A percentile compares a stretch with the other conserved stretches of the same genome.
phyloP scores from a whole-genome alignment of 2,329 filamentous ascomycete species.

The Ophiostoma himal-ulmi region DNA sequence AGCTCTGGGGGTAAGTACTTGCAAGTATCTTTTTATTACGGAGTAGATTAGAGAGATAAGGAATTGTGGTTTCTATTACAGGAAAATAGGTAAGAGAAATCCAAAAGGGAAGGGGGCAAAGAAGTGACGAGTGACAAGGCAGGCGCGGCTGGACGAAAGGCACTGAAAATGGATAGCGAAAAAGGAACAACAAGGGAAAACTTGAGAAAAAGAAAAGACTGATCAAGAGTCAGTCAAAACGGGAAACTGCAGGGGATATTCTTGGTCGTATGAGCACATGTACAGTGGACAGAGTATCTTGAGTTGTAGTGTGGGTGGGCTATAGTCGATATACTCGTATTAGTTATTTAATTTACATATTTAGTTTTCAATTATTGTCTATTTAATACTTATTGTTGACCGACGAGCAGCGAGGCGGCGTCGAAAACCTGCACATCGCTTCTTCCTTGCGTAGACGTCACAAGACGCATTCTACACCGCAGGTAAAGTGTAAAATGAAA shows the following conservation, averaged over 20 bases:
- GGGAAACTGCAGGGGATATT: slow-evolving; percentile 17
- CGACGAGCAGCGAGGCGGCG: background rate
- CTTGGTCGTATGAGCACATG: slow-evolving; percentile 5
- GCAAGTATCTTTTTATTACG: background rate
- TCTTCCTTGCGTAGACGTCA: background rate
- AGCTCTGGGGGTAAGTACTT: slow-evolving; percentile 13
- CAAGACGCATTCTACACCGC: background rate
- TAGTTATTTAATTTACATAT: background rate
- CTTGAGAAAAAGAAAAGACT: background rate
- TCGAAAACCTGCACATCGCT: background rate
- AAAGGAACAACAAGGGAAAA: background rate
- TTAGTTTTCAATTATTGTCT: background rate
- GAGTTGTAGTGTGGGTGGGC: background rate
- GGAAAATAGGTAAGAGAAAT: slow-evolving; percentile 22
- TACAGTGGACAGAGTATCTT: background rate
- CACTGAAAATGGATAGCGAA: background rate
- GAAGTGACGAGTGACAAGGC: slow-evolving; percentile 5
- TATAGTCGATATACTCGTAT: background rate
- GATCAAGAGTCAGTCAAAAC: background rate
- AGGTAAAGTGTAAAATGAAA: background rate
- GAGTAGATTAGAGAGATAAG: slow-evolving; percentile 9
- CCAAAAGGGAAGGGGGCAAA: slow-evolving; percentile 1
- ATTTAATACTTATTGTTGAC: background rate
- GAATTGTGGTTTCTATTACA: slow-evolving; percentile 21
- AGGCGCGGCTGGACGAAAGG: background rate